Conservation (phyloP, 345 rosid species). For the Aquilaria malaccensis region DNA sequence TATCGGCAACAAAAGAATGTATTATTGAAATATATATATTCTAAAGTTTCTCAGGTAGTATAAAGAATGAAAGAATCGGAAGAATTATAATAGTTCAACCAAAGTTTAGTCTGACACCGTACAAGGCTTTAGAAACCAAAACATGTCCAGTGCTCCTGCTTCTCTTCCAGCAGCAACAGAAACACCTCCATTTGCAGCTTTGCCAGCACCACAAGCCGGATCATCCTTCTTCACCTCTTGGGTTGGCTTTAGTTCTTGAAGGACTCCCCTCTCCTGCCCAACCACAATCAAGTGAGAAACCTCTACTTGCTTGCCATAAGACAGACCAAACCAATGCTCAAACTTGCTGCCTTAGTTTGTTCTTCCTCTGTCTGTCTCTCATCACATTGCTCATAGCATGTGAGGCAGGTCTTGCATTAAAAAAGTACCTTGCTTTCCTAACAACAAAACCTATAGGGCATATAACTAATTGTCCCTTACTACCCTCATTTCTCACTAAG, state of each 20-base stretch:
- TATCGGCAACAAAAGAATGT: conserved; percentile 21
- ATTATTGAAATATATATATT: conserved; percentile 4
- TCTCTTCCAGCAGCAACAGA: conserved; percentile 40
- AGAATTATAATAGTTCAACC: background rate
- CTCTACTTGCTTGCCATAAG: too few species aligned
- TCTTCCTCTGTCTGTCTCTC: too few species aligned
- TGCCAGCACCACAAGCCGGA: conserved; percentile 20
- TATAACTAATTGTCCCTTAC: background rate
- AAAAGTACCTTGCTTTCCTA: too few species aligned
- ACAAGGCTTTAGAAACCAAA: conserved; percentile 98
- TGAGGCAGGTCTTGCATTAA: too few species aligned
- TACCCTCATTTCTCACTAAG: background rate
- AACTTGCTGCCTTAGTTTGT: too few species aligned
- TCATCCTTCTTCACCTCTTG: conserved; percentile 31
- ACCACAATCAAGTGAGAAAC: background rate
- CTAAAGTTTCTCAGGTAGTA: background rate
- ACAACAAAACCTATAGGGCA: background rate
- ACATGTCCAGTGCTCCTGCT: conserved; percentile 54
- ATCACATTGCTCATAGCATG: too few species aligned
- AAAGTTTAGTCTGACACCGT: conserved; percentile 35
- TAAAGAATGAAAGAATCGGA: conserved; percentile 22
- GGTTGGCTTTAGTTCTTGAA: conserved; percentile 47
- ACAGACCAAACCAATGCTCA: too few species aligned
- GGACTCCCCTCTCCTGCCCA: conserved; percentile 46
- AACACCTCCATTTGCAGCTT: background rate